Evolutionary conservation across 106 monocot genomes (phyloP), one percentile per base, ranked within the genome.

Genomic region (Dendrobium chrysotoxum): DNA sequence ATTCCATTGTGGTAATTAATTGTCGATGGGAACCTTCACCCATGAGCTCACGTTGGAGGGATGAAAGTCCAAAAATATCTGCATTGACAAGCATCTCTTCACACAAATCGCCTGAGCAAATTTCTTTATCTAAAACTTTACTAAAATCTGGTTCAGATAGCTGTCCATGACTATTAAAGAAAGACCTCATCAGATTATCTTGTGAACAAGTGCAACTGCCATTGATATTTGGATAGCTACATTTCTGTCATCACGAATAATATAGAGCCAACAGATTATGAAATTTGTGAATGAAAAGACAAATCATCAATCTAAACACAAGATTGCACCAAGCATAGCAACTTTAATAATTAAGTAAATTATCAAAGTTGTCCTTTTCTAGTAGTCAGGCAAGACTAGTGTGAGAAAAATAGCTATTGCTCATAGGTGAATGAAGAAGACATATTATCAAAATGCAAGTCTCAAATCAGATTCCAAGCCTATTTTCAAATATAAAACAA

Each of bases 1-100:
- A 78, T 77, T n/a, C 80, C 44, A 90, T 73, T 31, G 79, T 82
- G 21, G 90, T 88, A 38, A 89, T 75, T 73, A 97, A 18, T 82
- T 54, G 83, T 11, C 90, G 84, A 82, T 93, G 35, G 0, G 35
- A 35, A 35, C 35, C 35, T 35, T 35, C 35, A 35, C 35, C 35
- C 3, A 35, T 35, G 35, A 35, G 35, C 35, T 35, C 35, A 35
- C 35, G 0, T 35, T 2, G 0, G 0, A 35, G 35, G 35, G 35
- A 35, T 35, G 35, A 35, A 35, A 35, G 35, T 35, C 35, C 3
- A 35, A 35, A 35, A 35, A 35, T 35, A 35, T 35, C 35, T 35
- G 35, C 35, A 35, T 35, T 35, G 35, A 35, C 35, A 0, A 35
- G 35, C 35, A 35, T 35, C 35, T 35, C 35, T 35, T 35, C 35